Percentiles rank a stretch among this genome's conserved stretches.
phyloP scores from a whole-genome alignment of 2,329 filamentous ascomycete genomes.

The Colletotrichum tropicale region DNA sequence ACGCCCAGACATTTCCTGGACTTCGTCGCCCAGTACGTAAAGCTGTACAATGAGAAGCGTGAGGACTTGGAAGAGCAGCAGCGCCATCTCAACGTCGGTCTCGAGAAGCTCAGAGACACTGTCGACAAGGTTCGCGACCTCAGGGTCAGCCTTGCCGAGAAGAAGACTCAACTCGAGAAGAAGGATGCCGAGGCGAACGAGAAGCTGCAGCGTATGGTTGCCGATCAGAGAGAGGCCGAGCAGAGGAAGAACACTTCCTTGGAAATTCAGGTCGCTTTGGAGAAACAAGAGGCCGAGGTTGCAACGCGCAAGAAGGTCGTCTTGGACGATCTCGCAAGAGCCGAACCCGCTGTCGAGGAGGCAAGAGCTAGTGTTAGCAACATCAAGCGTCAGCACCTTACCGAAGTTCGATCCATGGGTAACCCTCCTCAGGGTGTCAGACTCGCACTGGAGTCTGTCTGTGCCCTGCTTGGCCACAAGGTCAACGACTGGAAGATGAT shows the following conservation, averaged over 20 bases:
- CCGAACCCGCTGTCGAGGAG: conserved; percentile 90
- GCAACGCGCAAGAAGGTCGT: conserved; percentile 84
- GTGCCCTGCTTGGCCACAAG: conserved; percentile 90
- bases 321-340: conserved; percentile 83
- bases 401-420: conserved; percentile 96
- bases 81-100: conserved; percentile 94
- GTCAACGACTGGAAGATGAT: conserved; percentile 91
- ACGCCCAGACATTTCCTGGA: conserved; percentile 97
- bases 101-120: conserved; percentile 96
- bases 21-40: conserved; percentile 97
- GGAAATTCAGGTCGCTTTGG: conserved; percentile 85
- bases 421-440: conserved; percentile 91
- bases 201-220: conserved; percentile 96
- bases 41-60: conserved; percentile 96
- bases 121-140: conserved; percentile 97
- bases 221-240: conserved; percentile 93
- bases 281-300: conserved; percentile 89
- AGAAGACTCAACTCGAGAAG: conserved; percentile 89
- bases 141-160: conserved; percentile 87
- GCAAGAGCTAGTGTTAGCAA: conserved; percentile 97
- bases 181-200: conserved; percentile 97
- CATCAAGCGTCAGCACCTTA: conserved; percentile 96
- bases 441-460: conserved; percentile 94
- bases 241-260: conserved; percentile 86
- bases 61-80: conserved; percentile 99